Conservation (phyloP, 305 asterid genomes). For the Fraxinus sp. region DNA sequence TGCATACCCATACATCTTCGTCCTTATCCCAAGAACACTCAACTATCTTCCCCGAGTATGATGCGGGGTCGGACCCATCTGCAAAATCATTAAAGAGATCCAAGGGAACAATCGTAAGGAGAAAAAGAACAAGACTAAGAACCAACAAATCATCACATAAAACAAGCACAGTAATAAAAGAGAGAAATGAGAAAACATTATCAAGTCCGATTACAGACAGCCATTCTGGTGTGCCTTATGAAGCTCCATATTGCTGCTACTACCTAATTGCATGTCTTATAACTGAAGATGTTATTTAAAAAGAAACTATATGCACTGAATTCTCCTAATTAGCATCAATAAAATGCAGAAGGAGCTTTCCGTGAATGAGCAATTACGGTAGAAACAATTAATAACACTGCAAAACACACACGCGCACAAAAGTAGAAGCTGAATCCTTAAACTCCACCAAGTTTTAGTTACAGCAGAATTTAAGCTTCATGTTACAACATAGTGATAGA, state of each 20-base stretch:
- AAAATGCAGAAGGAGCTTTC: neutral
- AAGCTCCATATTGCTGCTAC: neutral
- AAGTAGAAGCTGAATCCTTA: neutral
- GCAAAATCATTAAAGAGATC: constrained; percentile 23
- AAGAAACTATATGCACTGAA: neutral
- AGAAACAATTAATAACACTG: neutral
- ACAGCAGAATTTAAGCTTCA: neutral
- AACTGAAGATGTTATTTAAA: neutral
- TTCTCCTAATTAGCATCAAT: neutral
- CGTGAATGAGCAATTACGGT: neutral
- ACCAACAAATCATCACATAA: neutral
- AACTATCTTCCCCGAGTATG: constrained; percentile 72
- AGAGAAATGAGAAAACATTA: neutral
- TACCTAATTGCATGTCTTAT: neutral
- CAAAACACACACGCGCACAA: neutral
- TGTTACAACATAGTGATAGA: neutral
- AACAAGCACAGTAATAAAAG: neutral
- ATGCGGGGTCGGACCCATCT: constrained; percentile 65
- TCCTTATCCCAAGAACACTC: constrained; percentile 87
- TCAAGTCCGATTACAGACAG: neutral
- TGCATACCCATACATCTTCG: constrained; percentile 72
- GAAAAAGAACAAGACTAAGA: neutral
- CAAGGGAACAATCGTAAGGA: neutral
- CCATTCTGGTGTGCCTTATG: neutral
- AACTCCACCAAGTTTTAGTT: neutral